phyloP scores from a whole-genome alignment of 768 basidiomycete genomes.

The Suillus subluteus region DNA sequence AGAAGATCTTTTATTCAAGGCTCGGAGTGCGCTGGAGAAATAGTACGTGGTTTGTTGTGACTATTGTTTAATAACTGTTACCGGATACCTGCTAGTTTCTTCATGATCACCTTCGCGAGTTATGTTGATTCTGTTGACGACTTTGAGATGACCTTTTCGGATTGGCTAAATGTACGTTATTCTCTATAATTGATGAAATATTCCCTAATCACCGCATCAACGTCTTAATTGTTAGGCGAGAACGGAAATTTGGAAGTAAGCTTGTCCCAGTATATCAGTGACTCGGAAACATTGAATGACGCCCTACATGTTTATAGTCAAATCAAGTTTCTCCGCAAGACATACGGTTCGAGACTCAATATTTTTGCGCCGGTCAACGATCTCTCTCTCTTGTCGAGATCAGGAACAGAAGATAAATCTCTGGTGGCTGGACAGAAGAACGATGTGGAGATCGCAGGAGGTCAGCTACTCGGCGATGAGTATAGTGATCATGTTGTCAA shows the following conservation, averaged over 20 bases:
- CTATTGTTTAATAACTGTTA: conserved; percentile 5
- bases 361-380: conserved; percentile 94
- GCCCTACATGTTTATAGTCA: conserved; percentile 53
- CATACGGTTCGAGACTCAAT: conserved; percentile 77
- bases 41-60: conserved; percentile 60
- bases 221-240: conserved; percentile 50
- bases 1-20: conserved; percentile 62
- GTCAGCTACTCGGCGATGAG: conserved; percentile 90
- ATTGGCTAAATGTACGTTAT: conserved; percentile 77
- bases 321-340: conserved; percentile 82
- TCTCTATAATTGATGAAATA: background rate
- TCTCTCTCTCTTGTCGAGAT: conserved; percentile 78
- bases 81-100: conserved; percentile 62
- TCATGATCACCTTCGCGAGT: conserved; percentile 91
- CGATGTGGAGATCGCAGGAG: conserved; percentile 75
- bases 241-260: conserved; percentile 93
- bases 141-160: conserved; percentile 72
- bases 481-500: conserved; percentile 94
- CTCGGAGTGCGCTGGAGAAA: conserved; percentile 81
- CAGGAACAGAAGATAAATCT: conserved; percentile 57
- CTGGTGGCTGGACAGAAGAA: conserved; percentile 72
- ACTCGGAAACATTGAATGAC: background rate
- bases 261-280: conserved; percentile 13
- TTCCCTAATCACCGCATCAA: background rate
- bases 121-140: conserved; percentile 75